Base-by-base conservation (phyloP, 352 stramenopile genomes). In the Phytophthora sp. region DNA sequence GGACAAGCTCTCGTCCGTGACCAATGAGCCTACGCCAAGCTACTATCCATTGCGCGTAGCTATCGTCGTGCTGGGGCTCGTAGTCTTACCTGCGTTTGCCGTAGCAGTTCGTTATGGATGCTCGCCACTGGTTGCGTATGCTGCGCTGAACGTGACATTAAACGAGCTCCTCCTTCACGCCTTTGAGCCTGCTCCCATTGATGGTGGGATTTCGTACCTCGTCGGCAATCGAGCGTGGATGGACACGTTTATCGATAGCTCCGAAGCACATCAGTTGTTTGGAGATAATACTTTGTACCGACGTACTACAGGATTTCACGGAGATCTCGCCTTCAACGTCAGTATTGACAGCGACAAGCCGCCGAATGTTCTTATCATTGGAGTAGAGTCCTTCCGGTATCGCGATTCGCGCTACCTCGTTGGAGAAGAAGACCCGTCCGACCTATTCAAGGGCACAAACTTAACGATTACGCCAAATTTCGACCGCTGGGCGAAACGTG, bases 361-460 rank as follows among this genome's bases (percentile, higher is more conserved):
- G n/a, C 35, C 51, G 4, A 58, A 58, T 35, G 15, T 58, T 13
- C 9, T 58, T 3, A n/a, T 58, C 2, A 47, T 58, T 58, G 35
- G 33, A 33, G 33, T 58, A 0, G 51, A 58, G 11, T 58, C 51
- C 5, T 47, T 58, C n/a, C 35, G 35, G 13, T 58, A 46, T 8
- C 51, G 36, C 5, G 51, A 58, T 2, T 58, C 52, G 7, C 52
- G 39, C 15, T 60, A 60, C 13, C 38, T 60, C 7, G 36, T 60
- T 0, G 52, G 52, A 23, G 21, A 51, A 42, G 39, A 49, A 21
- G 52, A 51, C 12, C 38, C 38, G 18, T 51, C 52, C 6, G 23
- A 42, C 9, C 24, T 60, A 8, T 60, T 60, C 26, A 60, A 60
- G 30, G 52, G 52, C 15, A 31, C 36, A n/a, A 41, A 60, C 39